Percentiles rank a stretch among this genome's conserved stretches.
Conservation (phyloP, 805 yeast species). For the Saturnispora galanensis region DNA sequence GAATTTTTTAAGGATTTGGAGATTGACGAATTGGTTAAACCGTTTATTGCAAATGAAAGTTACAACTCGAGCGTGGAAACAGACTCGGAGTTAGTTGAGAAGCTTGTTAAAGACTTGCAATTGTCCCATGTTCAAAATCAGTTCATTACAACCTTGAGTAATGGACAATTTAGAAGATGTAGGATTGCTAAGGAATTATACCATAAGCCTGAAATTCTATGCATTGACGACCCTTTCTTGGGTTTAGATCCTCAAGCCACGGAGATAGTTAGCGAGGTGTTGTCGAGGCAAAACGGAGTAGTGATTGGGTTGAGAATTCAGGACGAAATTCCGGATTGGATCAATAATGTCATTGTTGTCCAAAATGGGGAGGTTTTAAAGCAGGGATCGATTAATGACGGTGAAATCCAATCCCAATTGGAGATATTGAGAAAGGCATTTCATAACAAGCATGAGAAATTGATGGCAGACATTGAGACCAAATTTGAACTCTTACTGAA, state of each 20-base stretch:
- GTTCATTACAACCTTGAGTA: constrained; percentile 82
- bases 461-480: constrained; percentile 12
- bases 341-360: constrained; percentile 59
- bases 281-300: constrained; percentile 40
- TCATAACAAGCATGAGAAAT: constrained; percentile 15
- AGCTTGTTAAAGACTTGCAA: constrained; percentile 40
- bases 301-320: constrained; percentile 70
- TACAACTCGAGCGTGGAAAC: constrained; percentile 32
- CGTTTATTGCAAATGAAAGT: constrained; percentile 49
- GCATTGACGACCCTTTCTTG: constrained; percentile 86
- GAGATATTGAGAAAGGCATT: constrained; percentile 18
- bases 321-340: constrained; percentile 73
- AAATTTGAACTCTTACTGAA: constrained; percentile 4
- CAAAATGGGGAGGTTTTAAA: constrained; percentile 42
- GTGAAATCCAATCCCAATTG: constrained; percentile 16
- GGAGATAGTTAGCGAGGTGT: constrained; percentile 43
- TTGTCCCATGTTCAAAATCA: constrained; percentile 50
- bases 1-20: constrained; percentile 73
- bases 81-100: constrained; percentile 30
- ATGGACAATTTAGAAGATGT: constrained; percentile 91
- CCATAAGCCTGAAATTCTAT: constrained; percentile 49
- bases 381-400: constrained; percentile 36
- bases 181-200: constrained; percentile 70
- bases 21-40: constrained; percentile 60
- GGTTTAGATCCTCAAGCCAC: constrained; percentile 81